phyloP scores from a whole-genome alignment of 2,329 filamentous ascomycete genomes.

The Emmonsiellopsis sp. region DNA sequence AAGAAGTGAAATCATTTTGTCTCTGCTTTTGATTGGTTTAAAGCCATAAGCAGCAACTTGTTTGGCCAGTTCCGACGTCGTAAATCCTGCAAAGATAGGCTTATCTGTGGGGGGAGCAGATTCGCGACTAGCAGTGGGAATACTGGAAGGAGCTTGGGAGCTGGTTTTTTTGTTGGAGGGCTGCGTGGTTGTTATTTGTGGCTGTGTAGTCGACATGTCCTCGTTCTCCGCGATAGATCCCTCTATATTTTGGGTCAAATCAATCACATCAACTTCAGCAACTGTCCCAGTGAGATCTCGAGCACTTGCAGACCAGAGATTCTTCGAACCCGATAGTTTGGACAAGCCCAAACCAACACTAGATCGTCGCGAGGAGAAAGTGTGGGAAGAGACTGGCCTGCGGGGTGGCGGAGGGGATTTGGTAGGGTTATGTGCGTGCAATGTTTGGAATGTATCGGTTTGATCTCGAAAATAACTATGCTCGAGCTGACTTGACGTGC shows the following conservation, averaged over 20 bases:
- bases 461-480: conserved; percentile 61
- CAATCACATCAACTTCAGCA: conserved; percentile 52
- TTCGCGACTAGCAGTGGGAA: background rate
- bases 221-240: background rate
- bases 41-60: conserved; percentile 60
- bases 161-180: too few relatives aligned
- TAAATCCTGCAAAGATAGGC: conserved; percentile 53
- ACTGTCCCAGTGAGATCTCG: conserved; percentile 57
- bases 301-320: conserved; percentile 63
- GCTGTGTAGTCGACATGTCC: too few relatives aligned
- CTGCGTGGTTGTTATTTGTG: too few relatives aligned
- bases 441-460: conserved; percentile 33
- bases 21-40: conserved; percentile 59
- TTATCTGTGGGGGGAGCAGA: background rate
- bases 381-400: conserved; percentile 2
- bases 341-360: conserved; percentile 6
- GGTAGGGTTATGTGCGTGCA: conserved; percentile 17
- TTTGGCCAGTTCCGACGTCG: conserved; percentile 52
- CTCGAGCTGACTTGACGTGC: conserved; percentile 74
- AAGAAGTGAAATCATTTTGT: conserved; percentile 60
- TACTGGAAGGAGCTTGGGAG: too few relatives aligned
- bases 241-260: conserved; percentile 41
- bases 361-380: background rate
- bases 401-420: conserved; percentile 5
- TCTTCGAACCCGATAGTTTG: conserved; percentile 22